Evolutionary conservation across 257 asterid species (phyloP).

Genomic region (Orobanche coerulescens): DNA sequence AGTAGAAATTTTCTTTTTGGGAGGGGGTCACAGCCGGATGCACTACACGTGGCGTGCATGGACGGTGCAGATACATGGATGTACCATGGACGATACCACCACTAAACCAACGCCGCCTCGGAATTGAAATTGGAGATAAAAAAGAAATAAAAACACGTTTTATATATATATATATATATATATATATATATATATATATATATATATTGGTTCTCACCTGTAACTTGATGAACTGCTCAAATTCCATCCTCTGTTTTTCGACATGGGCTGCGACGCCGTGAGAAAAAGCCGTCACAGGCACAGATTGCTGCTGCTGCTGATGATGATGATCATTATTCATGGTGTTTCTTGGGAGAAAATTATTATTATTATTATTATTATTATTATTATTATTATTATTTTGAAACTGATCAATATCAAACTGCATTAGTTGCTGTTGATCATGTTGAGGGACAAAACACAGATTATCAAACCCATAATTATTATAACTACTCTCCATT

Average conservation of each 20-base stretch:
- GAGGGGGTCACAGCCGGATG: too few species aligned
- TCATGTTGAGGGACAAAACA: slow-evolving; percentile 22
- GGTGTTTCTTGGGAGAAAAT: background rate
- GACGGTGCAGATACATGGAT: too few species aligned
- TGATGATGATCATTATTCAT: background rate
- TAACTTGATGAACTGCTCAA: slow-evolving; percentile 40
- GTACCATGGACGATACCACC: too few species aligned
- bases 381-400: background rate
- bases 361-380: too few species aligned
- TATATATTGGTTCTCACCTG: slow-evolving; percentile 35
- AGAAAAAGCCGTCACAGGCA: slow-evolving; percentile 19
- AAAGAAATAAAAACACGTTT: too few species aligned
- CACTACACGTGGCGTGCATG: too few species aligned
- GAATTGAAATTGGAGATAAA: too few species aligned
- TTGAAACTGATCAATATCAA: slow-evolving; percentile 17
- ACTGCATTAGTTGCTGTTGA: slow-evolving; percentile 22
- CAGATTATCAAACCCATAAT: slow-evolving; percentile 26
- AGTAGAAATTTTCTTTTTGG: too few species aligned
- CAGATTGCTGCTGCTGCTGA: background rate
- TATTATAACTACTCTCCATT: slow-evolving; percentile 29
- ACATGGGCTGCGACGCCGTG: slow-evolving; percentile 28
- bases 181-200: too few species aligned
- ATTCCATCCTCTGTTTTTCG: slow-evolving; percentile 50
- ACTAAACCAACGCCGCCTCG: too few species aligned
- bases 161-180: too few species aligned